Percentiles rank a stretch among this genome's conserved stretches.
These are phyloP conservation scores for Scutellaria barbata DNA, from an alignment of 257 asterid genomes.

Conservation along the genomic window DNA sequence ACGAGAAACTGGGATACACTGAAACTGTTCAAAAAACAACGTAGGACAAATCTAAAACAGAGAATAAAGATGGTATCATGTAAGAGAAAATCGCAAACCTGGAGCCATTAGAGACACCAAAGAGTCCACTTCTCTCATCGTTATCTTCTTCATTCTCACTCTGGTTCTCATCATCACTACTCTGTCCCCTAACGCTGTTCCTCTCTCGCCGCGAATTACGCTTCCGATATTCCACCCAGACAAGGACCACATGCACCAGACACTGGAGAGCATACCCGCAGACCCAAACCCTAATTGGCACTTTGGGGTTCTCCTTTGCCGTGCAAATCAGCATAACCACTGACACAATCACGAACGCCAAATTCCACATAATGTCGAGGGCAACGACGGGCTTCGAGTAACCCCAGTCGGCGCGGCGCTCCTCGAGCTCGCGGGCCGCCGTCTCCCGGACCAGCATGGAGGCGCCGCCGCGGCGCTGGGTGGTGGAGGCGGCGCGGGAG, in stretches of 20 bases:
- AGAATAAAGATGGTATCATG: neutral
- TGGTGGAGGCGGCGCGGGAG: constrained; percentile 71
- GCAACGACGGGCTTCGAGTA: constrained; percentile 94
- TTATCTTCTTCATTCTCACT: constrained; percentile 55
- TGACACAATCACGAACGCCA: constrained; percentile 79
- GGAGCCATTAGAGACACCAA: constrained; percentile 42
- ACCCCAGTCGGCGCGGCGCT: constrained; percentile 96
- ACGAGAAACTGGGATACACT: constrained; percentile 2
- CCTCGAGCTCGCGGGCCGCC: constrained; percentile 97
- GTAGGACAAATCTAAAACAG: neutral
- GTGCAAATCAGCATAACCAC: constrained; percentile 63
- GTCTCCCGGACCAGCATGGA: constrained; percentile 85
- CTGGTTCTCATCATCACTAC: constrained; percentile 44
- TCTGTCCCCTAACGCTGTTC: constrained; percentile 29
- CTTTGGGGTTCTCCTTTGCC: constrained; percentile 63
- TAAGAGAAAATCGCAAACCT: constrained; percentile 46
- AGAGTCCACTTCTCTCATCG: constrained; percentile 42
- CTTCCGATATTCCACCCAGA: constrained; percentile 71
- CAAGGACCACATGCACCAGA: constrained; percentile 79
- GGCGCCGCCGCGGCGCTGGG: constrained; percentile 73
- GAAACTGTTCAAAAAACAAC: neutral
- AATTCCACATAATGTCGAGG: constrained; percentile 85
- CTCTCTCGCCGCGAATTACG: constrained; percentile 48
- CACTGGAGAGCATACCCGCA: constrained; percentile 88
- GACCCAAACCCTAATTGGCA: constrained; percentile 91